These are phyloP conservation scores for Eucalyptus pauciflora DNA, from an alignment of 345 rosid species.

Conservation along the genomic window DNA sequence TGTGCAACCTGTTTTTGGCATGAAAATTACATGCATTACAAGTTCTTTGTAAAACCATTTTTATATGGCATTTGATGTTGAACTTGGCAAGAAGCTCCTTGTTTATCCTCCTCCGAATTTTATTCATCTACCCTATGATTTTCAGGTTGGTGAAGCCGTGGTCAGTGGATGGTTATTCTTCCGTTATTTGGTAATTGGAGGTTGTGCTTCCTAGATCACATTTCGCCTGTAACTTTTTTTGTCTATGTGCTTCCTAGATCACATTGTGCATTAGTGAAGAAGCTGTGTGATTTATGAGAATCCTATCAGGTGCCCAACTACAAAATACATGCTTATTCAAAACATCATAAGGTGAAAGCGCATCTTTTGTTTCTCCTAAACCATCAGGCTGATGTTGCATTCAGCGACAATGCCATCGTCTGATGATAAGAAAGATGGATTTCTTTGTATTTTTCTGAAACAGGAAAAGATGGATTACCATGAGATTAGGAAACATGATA, in stretches of 20 bases:
- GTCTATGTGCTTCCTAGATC: not conserved
- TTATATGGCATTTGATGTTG: not conserved
- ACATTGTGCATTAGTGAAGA: not conserved
- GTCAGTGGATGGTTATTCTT: constrained; percentile 97
- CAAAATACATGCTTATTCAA: not conserved
- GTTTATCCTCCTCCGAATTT: not conserved
- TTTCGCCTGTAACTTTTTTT: not conserved
- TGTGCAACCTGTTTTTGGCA: not conserved
- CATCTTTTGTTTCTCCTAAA: not conserved
- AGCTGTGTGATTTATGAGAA: not conserved
- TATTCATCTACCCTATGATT: not conserved
- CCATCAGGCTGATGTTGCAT: not conserved
- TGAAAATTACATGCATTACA: not conserved
- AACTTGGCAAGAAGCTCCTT: not conserved
- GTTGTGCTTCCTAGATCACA: constrained; percentile 16
- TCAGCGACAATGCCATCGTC: not conserved
- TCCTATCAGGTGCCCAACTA: not conserved
- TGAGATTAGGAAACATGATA: not conserved
- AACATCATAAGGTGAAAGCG: not conserved
- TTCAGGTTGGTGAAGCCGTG: constrained; percentile 96
- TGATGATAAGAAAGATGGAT: not conserved
- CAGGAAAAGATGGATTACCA: not conserved
- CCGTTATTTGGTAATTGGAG: constrained; percentile 98
- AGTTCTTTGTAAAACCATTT: not conserved
- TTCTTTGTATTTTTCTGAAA: not conserved